phyloP scores from a whole-genome alignment of 2,329 filamentous ascomycete genomes.

The Fusarium gaditjirri region DNA sequence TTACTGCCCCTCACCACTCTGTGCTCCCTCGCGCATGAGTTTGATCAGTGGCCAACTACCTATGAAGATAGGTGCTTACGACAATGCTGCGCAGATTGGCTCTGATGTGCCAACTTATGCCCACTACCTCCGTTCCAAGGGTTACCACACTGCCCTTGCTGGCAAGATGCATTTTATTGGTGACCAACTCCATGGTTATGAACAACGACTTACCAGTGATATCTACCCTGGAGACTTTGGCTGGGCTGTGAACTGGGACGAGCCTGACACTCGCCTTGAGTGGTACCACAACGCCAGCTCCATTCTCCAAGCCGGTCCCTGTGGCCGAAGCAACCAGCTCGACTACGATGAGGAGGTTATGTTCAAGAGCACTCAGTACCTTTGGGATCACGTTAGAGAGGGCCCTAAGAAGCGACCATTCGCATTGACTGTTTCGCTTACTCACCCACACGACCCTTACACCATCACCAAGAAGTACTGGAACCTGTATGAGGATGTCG shows the following conservation, averaged over 20 bases:
- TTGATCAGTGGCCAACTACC: conserved; percentile 94
- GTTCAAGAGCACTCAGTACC: conserved; percentile 87
- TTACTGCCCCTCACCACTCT: conserved; percentile 93
- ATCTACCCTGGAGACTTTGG: conserved; percentile 96
- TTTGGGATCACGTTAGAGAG: conserved; percentile 90
- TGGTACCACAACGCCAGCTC: conserved; percentile 98
- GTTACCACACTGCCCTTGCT: conserved; percentile 89
- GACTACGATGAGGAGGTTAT: conserved; percentile 98
- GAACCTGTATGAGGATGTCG: conserved; percentile 89
- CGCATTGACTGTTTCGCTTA: conserved; percentile 89
- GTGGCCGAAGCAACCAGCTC: conserved; percentile 91
- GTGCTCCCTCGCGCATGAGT: conserved; percentile 91
- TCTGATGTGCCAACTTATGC: conserved; percentile 91
- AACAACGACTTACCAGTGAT: conserved; percentile 91
- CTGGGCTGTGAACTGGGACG: conserved; percentile 96
- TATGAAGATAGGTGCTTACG: conserved; percentile 90
- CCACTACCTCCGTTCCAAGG: conserved; percentile 85
- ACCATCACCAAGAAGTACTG: conserved; percentile 94
- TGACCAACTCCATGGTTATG: conserved; percentile 93
- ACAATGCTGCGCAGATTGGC: conserved; percentile 87
- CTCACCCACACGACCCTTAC: conserved; percentile 94
- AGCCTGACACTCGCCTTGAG: conserved; percentile 84
- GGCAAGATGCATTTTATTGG: conserved; percentile 99
- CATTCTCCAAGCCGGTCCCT: conserved; percentile 88
- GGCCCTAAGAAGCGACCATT: conserved; percentile 80